A percentile compares a stretch with the other conserved stretches of the same genome.
phyloP scores from a whole-genome alignment of 805 yeast species.

The Myxozyma neglecta region DNA sequence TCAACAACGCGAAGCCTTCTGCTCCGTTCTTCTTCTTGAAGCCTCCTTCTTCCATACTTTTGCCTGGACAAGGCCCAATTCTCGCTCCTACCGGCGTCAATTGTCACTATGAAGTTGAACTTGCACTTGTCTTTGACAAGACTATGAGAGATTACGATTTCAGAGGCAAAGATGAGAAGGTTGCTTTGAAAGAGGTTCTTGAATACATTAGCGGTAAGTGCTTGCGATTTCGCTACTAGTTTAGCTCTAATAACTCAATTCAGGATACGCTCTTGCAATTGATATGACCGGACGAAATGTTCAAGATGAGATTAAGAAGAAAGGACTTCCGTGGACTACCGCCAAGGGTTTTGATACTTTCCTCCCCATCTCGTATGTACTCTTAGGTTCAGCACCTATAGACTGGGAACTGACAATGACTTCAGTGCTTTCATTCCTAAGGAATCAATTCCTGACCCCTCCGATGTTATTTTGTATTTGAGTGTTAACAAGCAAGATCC shows the following conservation, averaged over 20 bases:
- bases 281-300: slow-evolving; percentile 96
- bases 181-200: slow-evolving; percentile 62
- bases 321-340: slow-evolving; percentile 95
- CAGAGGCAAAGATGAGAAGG: slow-evolving; percentile 52
- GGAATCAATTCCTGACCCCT: slow-evolving; percentile 65
- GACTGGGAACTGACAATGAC: too few species aligned
- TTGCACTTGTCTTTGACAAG: slow-evolving; percentile 74
- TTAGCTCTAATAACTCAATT: not conserved
- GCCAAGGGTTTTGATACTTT: slow-evolving; percentile 97
- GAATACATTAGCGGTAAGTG: slow-evolving; percentile 69
- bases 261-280: slow-evolving; percentile 71
- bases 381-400: too few species aligned
- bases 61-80: slow-evolving; percentile 70
- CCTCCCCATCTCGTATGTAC: slow-evolving; percentile 65
- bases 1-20: slow-evolving; percentile 75
- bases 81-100: slow-evolving; percentile 75
- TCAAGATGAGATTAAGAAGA: slow-evolving; percentile 89
- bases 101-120: slow-evolving; percentile 91
- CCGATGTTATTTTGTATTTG: slow-evolving; percentile 61
- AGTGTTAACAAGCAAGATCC: slow-evolving; percentile 67
- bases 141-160: slow-evolving; percentile 34
- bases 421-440: slow-evolving; percentile 58
- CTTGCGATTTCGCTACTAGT: too few species aligned
- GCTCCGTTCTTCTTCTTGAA: slow-evolving; percentile 92
- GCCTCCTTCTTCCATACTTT: slow-evolving; percentile 76